Conservation (phyloP, 768 basidiomycete genomes). For the Boletus patriciae region DNA sequence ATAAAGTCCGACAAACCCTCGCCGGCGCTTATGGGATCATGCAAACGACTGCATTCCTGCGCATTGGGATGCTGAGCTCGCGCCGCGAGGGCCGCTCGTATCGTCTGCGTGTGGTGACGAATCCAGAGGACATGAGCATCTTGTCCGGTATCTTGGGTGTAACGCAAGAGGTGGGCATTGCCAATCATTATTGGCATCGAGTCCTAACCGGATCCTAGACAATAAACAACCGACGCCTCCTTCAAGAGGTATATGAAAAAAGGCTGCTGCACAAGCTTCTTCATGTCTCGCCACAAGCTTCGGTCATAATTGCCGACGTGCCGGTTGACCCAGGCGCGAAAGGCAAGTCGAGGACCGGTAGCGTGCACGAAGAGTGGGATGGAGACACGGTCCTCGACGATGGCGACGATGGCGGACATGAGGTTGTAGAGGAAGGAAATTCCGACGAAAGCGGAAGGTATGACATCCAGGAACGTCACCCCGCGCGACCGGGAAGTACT, state of each 20-base stretch:
- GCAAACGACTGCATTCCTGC: conserved; percentile 67
- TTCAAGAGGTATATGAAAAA: conserved; percentile 67
- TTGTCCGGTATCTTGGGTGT: conserved; percentile 78
- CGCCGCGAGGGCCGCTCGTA: conserved; percentile 51
- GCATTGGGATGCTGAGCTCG: conserved; percentile 61
- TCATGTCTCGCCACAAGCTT: conserved; percentile 36
- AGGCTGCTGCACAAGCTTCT: conserved; percentile 59
- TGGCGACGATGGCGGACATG: conserved; percentile 18
- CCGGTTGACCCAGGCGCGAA: conserved; percentile 10
- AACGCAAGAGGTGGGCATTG: conserved; percentile 67
- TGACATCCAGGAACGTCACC: conserved; percentile 48
- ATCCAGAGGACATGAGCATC: conserved; percentile 72
- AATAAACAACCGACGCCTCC: conserved; percentile 67
- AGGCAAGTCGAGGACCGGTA: conserved; percentile 18
- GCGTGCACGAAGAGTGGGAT: conserved; percentile 41
- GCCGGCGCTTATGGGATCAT: conserved; percentile 80
- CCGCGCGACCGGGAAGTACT: conserved; percentile 45
- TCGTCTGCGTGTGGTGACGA: conserved; percentile 43
- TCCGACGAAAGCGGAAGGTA: conserved; percentile 62
- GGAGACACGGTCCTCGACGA: conserved; percentile 36
- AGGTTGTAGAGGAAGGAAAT: conserved; percentile 16
- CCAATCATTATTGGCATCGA: background rate
- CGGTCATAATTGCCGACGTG: conserved; percentile 22
- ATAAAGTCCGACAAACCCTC: conserved; percentile 77
- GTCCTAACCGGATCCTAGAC: conserved; percentile 44